phyloP scores from a whole-genome alignment of 1,284 basidiomycete genomes.

The Irpex sp. region DNA sequence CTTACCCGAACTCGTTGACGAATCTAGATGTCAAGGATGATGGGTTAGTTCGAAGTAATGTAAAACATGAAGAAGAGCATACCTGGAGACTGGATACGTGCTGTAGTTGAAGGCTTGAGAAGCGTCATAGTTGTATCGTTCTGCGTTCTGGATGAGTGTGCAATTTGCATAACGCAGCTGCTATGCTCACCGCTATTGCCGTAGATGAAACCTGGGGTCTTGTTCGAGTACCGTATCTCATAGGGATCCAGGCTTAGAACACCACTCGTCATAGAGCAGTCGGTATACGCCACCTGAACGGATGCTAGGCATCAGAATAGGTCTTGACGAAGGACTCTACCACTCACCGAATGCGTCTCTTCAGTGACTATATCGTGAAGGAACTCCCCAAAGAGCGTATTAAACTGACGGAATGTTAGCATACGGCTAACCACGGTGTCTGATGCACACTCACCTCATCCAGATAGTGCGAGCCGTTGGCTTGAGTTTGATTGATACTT shows the following conservation, averaged over 20 bases:
- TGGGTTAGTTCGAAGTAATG: not conserved
- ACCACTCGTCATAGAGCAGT: slow-evolving; percentile 59
- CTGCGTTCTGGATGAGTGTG: slow-evolving; percentile 9
- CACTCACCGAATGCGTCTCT: slow-evolving; percentile 47
- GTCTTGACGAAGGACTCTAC: not conserved
- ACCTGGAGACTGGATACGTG: slow-evolving; percentile 53
- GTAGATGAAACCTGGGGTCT: slow-evolving; percentile 49
- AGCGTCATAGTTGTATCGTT: slow-evolving; percentile 59
- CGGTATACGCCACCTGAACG: slow-evolving; percentile 54
- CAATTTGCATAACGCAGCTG: not conserved
- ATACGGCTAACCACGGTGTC: not conserved
- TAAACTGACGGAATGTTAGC: slow-evolving; percentile 32
- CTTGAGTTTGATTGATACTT: slow-evolving; percentile 31
- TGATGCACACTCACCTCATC: slow-evolving; percentile 37
- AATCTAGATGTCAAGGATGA: slow-evolving; percentile 31
- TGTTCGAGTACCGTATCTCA: slow-evolving; percentile 48
- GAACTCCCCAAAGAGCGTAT: slow-evolving; percentile 51
- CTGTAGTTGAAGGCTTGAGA: slow-evolving; percentile 51
- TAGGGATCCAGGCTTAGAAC: slow-evolving; percentile 57
- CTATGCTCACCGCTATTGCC: slow-evolving; percentile 46
- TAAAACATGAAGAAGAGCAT: slow-evolving; percentile 8
- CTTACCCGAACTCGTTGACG: slow-evolving; percentile 60
- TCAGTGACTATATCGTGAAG: slow-evolving; percentile 45
- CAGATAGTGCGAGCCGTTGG: slow-evolving; percentile 43
- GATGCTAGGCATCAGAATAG: not conserved